A percentile compares a stretch with the other conserved stretches of the same genome.
Evolutionary conservation across 2,329 filamentous ascomycete genomes (phyloP).

Genomic region (Ustulina deusta): DNA sequence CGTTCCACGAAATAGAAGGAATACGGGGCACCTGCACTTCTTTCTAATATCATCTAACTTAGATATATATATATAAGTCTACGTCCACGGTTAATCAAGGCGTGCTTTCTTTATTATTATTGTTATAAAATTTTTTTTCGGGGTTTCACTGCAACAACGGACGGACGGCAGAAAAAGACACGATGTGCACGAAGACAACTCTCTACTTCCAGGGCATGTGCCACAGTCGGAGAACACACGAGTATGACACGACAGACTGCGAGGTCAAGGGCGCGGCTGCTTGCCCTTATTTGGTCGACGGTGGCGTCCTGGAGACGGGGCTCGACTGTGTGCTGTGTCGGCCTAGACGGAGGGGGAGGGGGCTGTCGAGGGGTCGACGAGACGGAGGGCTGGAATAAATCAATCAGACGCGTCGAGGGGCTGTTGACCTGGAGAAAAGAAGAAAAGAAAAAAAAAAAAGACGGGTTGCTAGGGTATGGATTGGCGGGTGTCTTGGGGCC

Average conservation of each 20-base stretch:
- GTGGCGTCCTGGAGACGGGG: conserved; percentile 22
- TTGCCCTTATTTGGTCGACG: conserved; percentile 20
- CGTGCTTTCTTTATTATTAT: too few relatives aligned
- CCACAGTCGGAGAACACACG: conserved; percentile 26
- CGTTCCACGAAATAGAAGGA: not conserved
- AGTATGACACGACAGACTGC: conserved; percentile 26
- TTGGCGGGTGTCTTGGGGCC: too few relatives aligned
- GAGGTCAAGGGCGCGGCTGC: not conserved
- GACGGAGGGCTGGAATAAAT: not conserved
- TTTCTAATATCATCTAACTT: not conserved
- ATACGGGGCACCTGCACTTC: not conserved
- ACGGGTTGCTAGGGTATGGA: too few relatives aligned
- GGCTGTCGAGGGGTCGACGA: too few relatives aligned
- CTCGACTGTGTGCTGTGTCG: conserved; percentile 25
- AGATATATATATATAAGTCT: not conserved
- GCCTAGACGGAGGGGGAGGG: conserved; percentile 16
- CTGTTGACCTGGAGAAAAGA: not conserved
- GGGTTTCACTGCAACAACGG: not conserved
- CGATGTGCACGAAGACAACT: conserved; percentile 27
- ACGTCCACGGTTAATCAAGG: too few relatives aligned
- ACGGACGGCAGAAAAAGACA: not conserved
- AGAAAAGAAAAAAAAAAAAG: not conserved
- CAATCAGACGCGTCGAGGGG: too few relatives aligned
- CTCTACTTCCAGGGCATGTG: conserved; percentile 31
- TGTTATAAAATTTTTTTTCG: too few relatives aligned